phyloP scores from a whole-genome alignment of 176 grass and related monocot genomes.

The Musa beccarii region DNA sequence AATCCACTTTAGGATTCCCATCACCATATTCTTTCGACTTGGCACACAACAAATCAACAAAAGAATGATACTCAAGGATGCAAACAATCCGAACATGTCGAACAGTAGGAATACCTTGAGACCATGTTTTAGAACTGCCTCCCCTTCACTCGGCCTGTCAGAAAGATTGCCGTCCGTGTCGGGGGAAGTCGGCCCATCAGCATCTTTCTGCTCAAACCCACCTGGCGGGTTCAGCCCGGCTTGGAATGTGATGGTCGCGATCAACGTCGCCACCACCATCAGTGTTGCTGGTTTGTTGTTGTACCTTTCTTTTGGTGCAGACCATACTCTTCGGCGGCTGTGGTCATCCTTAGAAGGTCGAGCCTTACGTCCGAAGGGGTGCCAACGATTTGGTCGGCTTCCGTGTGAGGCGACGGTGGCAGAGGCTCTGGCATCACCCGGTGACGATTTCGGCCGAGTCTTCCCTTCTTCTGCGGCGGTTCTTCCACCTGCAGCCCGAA shows the following conservation, averaged over 20 bases:
- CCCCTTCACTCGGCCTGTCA: neutral
- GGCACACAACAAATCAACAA: too few species aligned
- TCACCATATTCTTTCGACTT: neutral
- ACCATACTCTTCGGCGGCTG: too few species aligned
- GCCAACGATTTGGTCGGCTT: too few species aligned
- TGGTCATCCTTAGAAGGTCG: too few species aligned
- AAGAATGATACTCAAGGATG: too few species aligned
- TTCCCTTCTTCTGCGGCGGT: too few species aligned
- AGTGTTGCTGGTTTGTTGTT: neutral
- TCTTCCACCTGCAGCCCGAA: too few species aligned
- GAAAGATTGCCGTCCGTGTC: neutral
- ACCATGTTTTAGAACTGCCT: neutral
- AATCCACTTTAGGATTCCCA: slow-evolving; percentile 7
- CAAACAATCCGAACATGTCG: too few species aligned
- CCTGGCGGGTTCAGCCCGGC: slow-evolving; percentile 10
- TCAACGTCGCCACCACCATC: slow-evolving; percentile 16
- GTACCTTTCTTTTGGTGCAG: neutral
- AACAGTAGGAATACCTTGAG: neutral
- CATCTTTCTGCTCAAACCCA: neutral
- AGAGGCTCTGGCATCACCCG: too few species aligned
- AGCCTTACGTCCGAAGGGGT: too few species aligned
- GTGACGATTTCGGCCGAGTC: too few species aligned
- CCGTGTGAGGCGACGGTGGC: too few species aligned
- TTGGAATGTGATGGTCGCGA: slow-evolving; percentile 21
- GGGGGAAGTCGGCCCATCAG: neutral